Conservation (phyloP, 345 rosid species). For the Garcia nutans region DNA sequence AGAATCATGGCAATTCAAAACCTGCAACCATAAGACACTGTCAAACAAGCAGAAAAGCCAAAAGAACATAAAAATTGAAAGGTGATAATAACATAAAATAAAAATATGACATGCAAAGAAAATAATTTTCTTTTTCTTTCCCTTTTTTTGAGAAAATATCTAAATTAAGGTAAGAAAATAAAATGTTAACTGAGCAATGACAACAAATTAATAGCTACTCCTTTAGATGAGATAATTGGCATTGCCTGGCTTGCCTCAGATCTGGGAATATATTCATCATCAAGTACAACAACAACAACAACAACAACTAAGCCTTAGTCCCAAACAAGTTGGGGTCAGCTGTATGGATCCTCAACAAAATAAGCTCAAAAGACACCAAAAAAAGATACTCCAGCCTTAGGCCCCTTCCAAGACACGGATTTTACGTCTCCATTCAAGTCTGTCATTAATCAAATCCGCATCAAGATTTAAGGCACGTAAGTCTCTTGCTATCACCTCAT, state of each 20-base stretch:
- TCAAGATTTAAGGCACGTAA: too few relatives aligned
- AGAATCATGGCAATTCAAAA: conserved; percentile 95
- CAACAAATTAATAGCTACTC: neutral
- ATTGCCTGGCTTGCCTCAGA: neutral
- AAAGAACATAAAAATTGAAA: neutral
- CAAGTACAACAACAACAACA: too few relatives aligned
- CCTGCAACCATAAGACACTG: conserved; percentile 46
- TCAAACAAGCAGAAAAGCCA: conserved; percentile 11
- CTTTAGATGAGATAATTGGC: neutral
- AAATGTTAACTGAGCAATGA: conserved; percentile 2
- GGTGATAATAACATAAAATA: neutral
- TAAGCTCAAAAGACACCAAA: too few relatives aligned
- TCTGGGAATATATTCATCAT: neutral
- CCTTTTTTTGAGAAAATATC: neutral
- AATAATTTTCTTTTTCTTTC: neutral
- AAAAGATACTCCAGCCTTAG: too few relatives aligned
- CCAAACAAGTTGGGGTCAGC: too few relatives aligned
- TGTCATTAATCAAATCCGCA: too few relatives aligned
- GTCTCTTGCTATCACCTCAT: too few relatives aligned
- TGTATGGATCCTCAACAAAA: too few relatives aligned
- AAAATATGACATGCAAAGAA: neutral
- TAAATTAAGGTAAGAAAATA: neutral
- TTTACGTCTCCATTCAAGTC: too few relatives aligned
- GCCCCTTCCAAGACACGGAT: too few relatives aligned
- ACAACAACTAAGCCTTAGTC: too few relatives aligned